phyloP scores from a whole-genome alignment of 2,329 filamentous ascomycete genomes.

The Phialophora verrucosa region DNA sequence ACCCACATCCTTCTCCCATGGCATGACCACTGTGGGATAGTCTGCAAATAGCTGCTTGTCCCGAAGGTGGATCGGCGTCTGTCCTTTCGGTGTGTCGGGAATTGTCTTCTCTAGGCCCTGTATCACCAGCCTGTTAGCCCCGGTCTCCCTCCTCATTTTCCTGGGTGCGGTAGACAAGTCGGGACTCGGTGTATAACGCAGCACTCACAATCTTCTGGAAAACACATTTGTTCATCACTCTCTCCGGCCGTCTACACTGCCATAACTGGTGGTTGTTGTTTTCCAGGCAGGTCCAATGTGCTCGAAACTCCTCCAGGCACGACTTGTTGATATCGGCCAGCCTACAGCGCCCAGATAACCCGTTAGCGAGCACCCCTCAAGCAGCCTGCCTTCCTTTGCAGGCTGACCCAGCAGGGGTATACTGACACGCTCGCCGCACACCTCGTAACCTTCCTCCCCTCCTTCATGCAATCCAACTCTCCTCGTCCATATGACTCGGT shows the following conservation, averaged over 20 bases:
- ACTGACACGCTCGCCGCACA: conserved; percentile 96
- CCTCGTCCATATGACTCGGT: conserved; percentile 86
- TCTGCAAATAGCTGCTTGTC: conserved; percentile 56
- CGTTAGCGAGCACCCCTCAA: neutral
- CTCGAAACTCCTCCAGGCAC: conserved; percentile 88
- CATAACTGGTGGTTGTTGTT: conserved; percentile 98
- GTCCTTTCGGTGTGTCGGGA: conserved; percentile 72
- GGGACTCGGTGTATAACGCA: conserved; percentile 3
- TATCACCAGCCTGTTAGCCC: conserved; percentile 17
- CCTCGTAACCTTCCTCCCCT: conserved; percentile 93
- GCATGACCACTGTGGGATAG: conserved; percentile 28
- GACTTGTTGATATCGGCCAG: conserved; percentile 95
- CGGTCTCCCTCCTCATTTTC: neutral
- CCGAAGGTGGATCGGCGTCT: conserved; percentile 75
- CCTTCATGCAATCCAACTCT: conserved; percentile 93
- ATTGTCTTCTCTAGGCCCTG: conserved; percentile 83
- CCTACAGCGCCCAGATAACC: conserved; percentile 55
- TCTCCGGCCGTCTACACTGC: conserved; percentile 88
- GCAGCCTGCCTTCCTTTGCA: neutral
- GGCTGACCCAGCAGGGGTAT: neutral
- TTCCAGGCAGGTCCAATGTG: conserved; percentile 94
- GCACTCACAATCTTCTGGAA: conserved; percentile 86
- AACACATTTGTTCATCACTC: conserved; percentile 91
- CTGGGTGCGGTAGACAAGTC: neutral
- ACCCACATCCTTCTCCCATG: conserved; percentile 40